Base-by-base conservation (phyloP, 108 stramenopile species). In the Fragilariopsis cylindrus region DNA sequence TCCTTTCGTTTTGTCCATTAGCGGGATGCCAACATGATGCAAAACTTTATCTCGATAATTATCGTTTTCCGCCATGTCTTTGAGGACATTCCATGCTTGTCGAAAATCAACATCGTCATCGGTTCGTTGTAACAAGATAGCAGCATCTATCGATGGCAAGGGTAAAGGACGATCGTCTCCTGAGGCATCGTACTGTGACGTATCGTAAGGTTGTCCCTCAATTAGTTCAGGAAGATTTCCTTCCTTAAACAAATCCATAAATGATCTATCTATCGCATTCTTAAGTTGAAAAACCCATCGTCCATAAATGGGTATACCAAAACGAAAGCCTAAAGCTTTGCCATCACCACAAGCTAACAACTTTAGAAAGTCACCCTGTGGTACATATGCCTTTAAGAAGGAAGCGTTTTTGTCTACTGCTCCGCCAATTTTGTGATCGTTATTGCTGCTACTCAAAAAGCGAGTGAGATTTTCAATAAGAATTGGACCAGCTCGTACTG, bases 251-350 rank as follows among this genome's bases (percentile, higher is more conserved):
- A 92, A 72, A 69, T 86, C 81, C 90, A 96, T 88, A 58, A 96
- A 96, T 70, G 84, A 86, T 15, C 44, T 21, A 73, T 96, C 95
- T 60, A 96, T 96, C 6, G 74, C 65, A 71, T 94, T 82, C 69
- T 96, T 96, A 57, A 96, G 58, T 6, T 91, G 57, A 72, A 90
- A 90, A 7, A 96, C 95, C 95, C 95, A 96, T 64, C 89, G 90
- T 18, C 95, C 95, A 63, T 87, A 83, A 42, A 95, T 69, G 4
- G 91, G 84, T 47, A 92, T 75, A 4, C 95, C 95, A 78, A 94
- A 96, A 11, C 95, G 87, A 78, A 96, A 94, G 6, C 95, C 95
- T 16, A 96, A 45, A 1, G 95, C 95, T 19, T 81, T 90, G n/a
- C 89, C 90, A 78, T 93, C 92, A 13, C 92, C 95, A 65, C 89